phyloP scores from a whole-genome alignment of 1,139 yeast species.

The Saccharomyces hybrid region DNA sequence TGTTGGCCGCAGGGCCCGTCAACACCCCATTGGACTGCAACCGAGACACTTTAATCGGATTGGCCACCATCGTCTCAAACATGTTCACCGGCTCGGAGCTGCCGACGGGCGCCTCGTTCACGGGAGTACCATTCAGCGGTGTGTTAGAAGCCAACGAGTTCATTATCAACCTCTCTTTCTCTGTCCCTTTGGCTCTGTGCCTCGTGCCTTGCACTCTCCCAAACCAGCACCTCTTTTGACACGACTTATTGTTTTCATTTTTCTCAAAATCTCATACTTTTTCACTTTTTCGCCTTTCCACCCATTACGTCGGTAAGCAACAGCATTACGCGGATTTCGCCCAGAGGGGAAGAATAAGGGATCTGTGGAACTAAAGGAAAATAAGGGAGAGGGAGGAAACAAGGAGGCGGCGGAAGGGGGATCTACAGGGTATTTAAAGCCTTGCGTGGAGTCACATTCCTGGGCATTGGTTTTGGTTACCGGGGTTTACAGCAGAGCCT shows the following conservation, averaged over 20 bases:
- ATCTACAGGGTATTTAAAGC: constrained; percentile 1
- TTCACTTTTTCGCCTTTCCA: neutral
- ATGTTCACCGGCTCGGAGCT: constrained; percentile 9
- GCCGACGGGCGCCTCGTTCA: neutral
- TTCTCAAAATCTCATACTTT: neutral
- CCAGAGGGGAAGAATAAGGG: neutral
- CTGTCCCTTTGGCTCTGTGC: neutral
- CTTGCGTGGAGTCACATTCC: neutral
- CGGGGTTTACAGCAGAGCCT: neutral
- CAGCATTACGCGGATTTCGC: neutral
- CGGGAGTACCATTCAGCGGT: constrained; percentile 2
- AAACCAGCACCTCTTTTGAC: neutral
- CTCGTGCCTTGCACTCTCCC: neutral
- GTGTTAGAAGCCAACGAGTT: neutral
- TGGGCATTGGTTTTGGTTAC: neutral
- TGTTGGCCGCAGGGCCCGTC: constrained; percentile 7
- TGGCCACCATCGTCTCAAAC: constrained; percentile 24
- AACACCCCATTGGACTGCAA: constrained; percentile 26
- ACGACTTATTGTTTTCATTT: neutral
- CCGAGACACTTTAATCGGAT: constrained; percentile 26
- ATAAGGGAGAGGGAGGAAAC: neutral
- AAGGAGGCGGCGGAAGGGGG: neutral
- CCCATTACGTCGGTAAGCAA: constrained; percentile 1
- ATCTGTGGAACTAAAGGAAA: neutral
- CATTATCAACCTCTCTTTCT: neutral